phyloP scores from a whole-genome alignment of 1,139 yeast species.

The Debaryomyces sp. region DNA sequence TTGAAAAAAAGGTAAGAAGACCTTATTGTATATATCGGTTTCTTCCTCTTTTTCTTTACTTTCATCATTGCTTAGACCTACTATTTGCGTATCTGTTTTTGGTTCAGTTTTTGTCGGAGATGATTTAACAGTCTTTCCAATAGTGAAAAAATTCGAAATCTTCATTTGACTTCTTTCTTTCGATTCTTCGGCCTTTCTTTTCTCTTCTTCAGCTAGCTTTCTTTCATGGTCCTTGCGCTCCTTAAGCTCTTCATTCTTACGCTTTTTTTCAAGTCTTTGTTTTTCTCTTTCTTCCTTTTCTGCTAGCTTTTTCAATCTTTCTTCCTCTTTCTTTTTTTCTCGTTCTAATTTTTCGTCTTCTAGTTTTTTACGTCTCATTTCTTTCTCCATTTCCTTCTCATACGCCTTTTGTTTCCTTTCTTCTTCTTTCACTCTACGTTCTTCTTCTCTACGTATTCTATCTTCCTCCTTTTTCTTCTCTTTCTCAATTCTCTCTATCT shows the following conservation, averaged over 20 bases:
- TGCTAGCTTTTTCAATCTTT: conserved; percentile 18
- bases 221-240: conserved; percentile 23
- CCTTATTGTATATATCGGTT: conserved; percentile 31
- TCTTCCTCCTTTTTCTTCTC: conserved; percentile 33
- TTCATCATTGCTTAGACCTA: not conserved
- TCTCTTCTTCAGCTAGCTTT: conserved; percentile 27
- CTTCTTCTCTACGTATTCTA: conserved; percentile 25
- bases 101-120: conserved; percentile 10
- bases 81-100: not conserved
- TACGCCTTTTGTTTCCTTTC: conserved; percentile 28
- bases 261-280: conserved; percentile 29
- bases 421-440: conserved; percentile 28
- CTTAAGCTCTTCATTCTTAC: conserved; percentile 28
- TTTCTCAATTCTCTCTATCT: conserved; percentile 20
- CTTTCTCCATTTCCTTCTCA: conserved; percentile 34
- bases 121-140: conserved; percentile 17
- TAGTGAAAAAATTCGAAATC: conserved; percentile 58
- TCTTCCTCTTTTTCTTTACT: not conserved
- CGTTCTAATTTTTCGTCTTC: conserved; percentile 32
- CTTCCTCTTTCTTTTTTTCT: conserved; percentile 32
- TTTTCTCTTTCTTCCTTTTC: conserved; percentile 23
- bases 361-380: conserved; percentile 29
- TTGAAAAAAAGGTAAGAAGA: conserved; percentile 56
- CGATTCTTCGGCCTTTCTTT: conserved; percentile 29
- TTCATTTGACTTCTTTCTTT: conserved; percentile 51